These are phyloP conservation scores for Diplodia intermedia DNA, from an alignment of 2,329 filamentous ascomycete species.

Conservation along the genomic window DNA sequence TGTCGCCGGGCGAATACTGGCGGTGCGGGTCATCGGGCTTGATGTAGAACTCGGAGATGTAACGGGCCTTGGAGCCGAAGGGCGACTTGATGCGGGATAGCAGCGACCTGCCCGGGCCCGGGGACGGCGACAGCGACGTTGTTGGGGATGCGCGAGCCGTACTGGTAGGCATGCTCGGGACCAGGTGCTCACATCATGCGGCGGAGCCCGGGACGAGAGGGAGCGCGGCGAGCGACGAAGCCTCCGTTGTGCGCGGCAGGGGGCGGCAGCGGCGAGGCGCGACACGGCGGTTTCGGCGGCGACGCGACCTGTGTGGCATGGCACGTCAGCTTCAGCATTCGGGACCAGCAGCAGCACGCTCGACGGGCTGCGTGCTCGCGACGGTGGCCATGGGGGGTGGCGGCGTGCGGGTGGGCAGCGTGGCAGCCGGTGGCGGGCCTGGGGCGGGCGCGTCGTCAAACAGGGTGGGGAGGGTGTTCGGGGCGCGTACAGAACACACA, in stretches of 20 bases:
- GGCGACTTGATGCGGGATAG: conserved; percentile 64
- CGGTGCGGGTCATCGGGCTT: conserved; percentile 78
- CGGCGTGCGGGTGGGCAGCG: conserved; percentile 1
- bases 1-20: conserved; percentile 76
- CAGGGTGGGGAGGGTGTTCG: background rate
- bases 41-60: conserved; percentile 80
- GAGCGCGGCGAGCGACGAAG: background rate
- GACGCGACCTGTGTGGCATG: conserved; percentile 21
- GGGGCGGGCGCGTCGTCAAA: background rate
- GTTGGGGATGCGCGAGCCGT: conserved; percentile 31
- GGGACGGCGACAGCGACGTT: conserved; percentile 23
- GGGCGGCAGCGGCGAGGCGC: conserved; percentile 10
- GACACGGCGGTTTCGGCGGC: conserved; percentile 23
- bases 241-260: conserved; percentile 9
- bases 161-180: conserved; percentile 33
- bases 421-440: background rate
- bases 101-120: conserved; percentile 43
- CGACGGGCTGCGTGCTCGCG: background rate
- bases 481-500: conserved; percentile 20
- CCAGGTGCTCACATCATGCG: conserved; percentile 33
- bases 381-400: conserved; percentile 5
- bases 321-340: conserved; percentile 26
- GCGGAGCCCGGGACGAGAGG: conserved; percentile 22
- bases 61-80: conserved; percentile 64
- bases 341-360: conserved; percentile 1